Base-by-base conservation (phyloP, 805 yeast species). In the Ascoidea rubescens region DNA sequence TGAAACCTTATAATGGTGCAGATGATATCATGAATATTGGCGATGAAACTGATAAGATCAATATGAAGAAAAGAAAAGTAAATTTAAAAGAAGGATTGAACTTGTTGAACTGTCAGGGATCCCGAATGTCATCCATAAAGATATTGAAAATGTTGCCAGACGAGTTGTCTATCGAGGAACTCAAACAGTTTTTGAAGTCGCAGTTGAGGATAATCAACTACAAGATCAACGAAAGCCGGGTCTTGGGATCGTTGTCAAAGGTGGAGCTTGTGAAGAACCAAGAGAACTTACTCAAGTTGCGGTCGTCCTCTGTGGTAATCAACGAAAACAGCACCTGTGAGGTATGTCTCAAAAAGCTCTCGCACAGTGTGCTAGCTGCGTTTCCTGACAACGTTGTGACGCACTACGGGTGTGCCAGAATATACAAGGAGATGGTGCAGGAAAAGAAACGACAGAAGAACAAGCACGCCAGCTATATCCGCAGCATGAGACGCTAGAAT, bases 331-430 rank as follows among this genome's bases (percentile, higher is more conserved):
- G 69, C 45, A 43, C 50, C 5, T 72, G 77, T 56, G 49, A 57
- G 1, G 59, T 66, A 6, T 72, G 77, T 55, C 56, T 60, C 16
- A 67, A 68, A 47, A 56, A 60, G 17, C 57, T 72, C 45, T 74
- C 74, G 14, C 65, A 66, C 52, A 62, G 70, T 46, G 67, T 72
- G 5, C 62, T 69, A 46, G 61, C 69, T 45, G 67, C 64, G 2
- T 60, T 62, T 12, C 55, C 54, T 4, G 58, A 60, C 10, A 62
- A 63, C 30, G 55, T 61, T 28, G 58, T 72, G 5, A 67, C 68
- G 1, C 77, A 72, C 56, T 72, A 68, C 58, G 69, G 69, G 10
- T 72, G 75, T 54, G 50, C 50, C 16, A 51, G 44, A 31, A 31
- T 31, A 8, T 51, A 46, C 16, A 37, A 33, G 12, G 50, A 33